Evolutionary conservation across 208 protist genomes (phyloP).

Genomic region (Crithidia mellificae): DNA sequence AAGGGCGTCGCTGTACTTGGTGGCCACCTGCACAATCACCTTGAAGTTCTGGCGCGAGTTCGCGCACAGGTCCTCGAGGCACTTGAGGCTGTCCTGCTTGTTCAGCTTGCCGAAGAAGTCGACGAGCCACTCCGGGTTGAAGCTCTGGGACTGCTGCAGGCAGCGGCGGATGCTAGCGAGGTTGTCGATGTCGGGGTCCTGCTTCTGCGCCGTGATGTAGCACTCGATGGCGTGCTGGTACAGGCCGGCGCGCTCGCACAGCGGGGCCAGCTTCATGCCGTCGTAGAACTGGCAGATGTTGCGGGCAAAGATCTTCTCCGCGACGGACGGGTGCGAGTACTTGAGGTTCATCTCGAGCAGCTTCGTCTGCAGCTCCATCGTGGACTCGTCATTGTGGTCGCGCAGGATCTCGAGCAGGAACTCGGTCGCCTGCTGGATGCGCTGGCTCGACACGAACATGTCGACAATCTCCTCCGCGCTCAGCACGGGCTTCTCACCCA

Average conservation of each 20-base stretch:
- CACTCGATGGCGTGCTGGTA: conserved; percentile 98
- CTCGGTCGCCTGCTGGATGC: conserved; percentile 96
- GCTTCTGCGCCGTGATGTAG: conserved; percentile 93
- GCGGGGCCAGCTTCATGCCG: conserved; percentile 91
- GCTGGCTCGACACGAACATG: conserved; percentile 94
- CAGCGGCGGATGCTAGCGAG: conserved; percentile 98
- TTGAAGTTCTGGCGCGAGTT: conserved; percentile 98
- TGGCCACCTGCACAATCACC: conserved; percentile 98
- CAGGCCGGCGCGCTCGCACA: conserved; percentile 99
- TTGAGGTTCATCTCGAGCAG: conserved; percentile 99
- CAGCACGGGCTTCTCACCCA: conserved; percentile 74
- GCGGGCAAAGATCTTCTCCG: conserved; percentile 98
- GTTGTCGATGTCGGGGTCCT: conserved; percentile 79
- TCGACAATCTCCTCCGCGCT: conserved; percentile 93
- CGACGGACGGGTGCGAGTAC: conserved; percentile 95
- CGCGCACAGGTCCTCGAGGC: conserved; percentile 95
- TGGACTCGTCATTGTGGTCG: conserved; percentile 89
- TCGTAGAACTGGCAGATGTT: conserved; percentile 98
- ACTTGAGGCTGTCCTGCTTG: conserved; percentile 96
- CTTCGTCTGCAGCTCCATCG: conserved; percentile 97
- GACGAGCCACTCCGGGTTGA: conserved; percentile 95
- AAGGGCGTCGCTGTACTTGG: conserved; percentile 98
- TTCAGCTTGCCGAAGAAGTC: conserved; percentile 97
- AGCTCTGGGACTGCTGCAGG: conserved; percentile 93
- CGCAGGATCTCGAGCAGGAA: conserved; percentile 98